These are phyloP conservation scores for Trametes sp. DNA, from an alignment of 1,284 basidiomycete species.

Conservation along the genomic window DNA sequence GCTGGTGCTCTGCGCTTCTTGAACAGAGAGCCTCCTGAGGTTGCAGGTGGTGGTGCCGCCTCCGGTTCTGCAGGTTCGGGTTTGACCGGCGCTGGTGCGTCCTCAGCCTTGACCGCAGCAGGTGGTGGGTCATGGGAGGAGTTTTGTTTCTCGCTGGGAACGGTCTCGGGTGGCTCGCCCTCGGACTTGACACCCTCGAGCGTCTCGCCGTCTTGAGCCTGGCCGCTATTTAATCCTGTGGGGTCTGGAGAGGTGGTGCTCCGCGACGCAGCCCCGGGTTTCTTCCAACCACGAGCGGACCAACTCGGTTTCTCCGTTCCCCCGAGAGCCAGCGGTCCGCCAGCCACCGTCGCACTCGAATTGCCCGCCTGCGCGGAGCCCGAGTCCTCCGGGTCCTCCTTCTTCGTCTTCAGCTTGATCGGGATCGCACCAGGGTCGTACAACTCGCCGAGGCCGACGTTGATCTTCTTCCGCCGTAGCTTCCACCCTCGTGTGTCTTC, in stretches of 20 bases:
- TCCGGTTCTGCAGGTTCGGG: slow-evolving; percentile 31
- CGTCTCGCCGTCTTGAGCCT: slow-evolving; percentile 21
- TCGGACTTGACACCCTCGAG: slow-evolving; percentile 19
- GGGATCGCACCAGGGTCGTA: slow-evolving; percentile 75
- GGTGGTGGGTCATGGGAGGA: slow-evolving; percentile 3
- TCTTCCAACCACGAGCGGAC: slow-evolving; percentile 49
- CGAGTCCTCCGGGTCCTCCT: slow-evolving; percentile 46
- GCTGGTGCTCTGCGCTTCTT: slow-evolving; percentile 52
- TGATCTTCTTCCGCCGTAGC: slow-evolving; percentile 64
- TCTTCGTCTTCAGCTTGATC: slow-evolving; percentile 67
- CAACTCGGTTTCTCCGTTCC: slow-evolving; percentile 43
- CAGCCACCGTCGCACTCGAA: background rate
- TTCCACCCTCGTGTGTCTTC: slow-evolving; percentile 72
- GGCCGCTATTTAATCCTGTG: slow-evolving; percentile 18
- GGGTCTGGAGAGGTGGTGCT: slow-evolving; percentile 4
- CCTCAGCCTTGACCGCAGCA: slow-evolving; percentile 29
- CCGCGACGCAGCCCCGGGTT: slow-evolving; percentile 37
- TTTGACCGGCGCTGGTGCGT: slow-evolving; percentile 18
- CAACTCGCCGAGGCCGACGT: slow-evolving; percentile 67
- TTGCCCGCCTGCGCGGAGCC: background rate
- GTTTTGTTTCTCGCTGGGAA: background rate
- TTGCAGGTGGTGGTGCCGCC: slow-evolving; percentile 21
- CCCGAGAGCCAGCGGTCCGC: slow-evolving; percentile 7
- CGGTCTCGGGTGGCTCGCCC: slow-evolving; percentile 1
- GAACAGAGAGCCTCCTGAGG: slow-evolving; percentile 47